A percentile compares a stretch with the other conserved stretches of the same genome.
Conservation (phyloP, 257 asterid species). For the Paulownia fortunei region DNA sequence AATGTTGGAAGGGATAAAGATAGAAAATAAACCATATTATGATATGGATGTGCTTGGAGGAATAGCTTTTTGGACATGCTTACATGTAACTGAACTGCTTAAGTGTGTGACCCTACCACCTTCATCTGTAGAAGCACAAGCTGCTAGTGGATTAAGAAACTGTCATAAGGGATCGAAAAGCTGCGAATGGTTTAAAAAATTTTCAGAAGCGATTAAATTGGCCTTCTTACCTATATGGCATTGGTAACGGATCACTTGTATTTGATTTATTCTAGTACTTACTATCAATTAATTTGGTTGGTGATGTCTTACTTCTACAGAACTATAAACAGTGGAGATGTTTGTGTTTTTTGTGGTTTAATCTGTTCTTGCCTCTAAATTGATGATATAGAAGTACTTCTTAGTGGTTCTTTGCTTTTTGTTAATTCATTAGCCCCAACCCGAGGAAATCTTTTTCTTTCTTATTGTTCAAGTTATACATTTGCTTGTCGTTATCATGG, state of each 20-base stretch:
- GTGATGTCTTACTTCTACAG: background rate
- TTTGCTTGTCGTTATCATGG: too few species aligned
- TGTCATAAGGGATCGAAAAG: background rate
- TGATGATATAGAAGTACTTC: too few species aligned
- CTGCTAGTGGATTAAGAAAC: background rate
- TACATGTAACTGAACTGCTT: background rate
- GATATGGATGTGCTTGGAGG: slow-evolving; percentile 5
- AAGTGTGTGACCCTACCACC: background rate
- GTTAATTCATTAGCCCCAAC: too few species aligned
- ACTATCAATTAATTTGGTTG: background rate
- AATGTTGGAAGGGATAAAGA: slow-evolving; percentile 15
- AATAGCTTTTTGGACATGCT: background rate
- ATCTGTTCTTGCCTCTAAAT: too few species aligned
- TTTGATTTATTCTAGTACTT: background rate
- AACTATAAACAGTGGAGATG: too few species aligned
- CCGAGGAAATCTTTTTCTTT: too few species aligned
- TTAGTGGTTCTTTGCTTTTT: too few species aligned
- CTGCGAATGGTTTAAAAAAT: background rate
- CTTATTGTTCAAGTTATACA: too few species aligned
- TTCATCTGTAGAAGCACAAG: background rate
- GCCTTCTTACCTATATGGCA: background rate
- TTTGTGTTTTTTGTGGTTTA: too few species aligned
- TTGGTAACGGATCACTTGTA: background rate
- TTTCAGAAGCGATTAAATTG: background rate
- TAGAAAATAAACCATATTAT: slow-evolving; percentile 12